These are phyloP conservation scores for Ambispora gerdemannii DNA, from an alignment of 192 early-diverging fungal genomes.

Conservation along the genomic window DNA sequence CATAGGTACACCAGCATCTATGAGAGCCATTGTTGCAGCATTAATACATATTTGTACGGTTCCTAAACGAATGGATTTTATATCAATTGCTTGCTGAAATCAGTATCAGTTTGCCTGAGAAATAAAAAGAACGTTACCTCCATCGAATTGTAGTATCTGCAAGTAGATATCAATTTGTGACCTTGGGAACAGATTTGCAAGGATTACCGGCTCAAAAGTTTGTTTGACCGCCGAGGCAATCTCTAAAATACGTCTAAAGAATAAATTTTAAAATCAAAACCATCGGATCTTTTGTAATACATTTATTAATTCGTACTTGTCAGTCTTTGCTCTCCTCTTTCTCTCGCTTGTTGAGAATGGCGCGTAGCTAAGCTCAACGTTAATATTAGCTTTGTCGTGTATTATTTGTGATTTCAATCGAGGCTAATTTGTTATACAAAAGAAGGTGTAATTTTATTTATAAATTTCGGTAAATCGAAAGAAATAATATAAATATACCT, in stretches of 20 bases:
- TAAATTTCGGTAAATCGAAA: neutral
- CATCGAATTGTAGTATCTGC: constrained; percentile 92
- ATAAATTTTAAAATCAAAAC: constrained; percentile 9
- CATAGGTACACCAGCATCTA: constrained; percentile 82
- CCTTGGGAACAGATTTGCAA: constrained; percentile 68
- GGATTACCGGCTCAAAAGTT: constrained; percentile 88
- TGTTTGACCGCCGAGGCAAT: constrained; percentile 79
- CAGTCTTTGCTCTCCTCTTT: constrained; percentile 75
- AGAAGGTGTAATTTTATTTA: constrained; percentile 1
- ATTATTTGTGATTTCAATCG: constrained; percentile 51
- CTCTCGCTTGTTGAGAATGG: constrained; percentile 89
- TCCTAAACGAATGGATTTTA: constrained; percentile 28
- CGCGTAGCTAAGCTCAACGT: constrained; percentile 89
- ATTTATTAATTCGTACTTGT: constrained; percentile 58
- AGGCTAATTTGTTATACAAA: constrained; percentile 38
- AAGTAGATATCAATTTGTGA: constrained; percentile 93
- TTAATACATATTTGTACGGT: constrained; percentile 75
- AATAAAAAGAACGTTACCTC: constrained; percentile 56
- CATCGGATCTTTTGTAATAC: too few species aligned
- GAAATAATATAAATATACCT: constrained; percentile 43
- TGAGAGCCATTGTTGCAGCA: constrained; percentile 76
- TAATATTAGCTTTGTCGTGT: constrained; percentile 75
- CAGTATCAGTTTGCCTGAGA: too few species aligned
- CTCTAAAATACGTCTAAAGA: constrained; percentile 75
- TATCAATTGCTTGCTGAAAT: too few species aligned